Percentiles rank a stretch among this genome's conserved stretches.
These are phyloP conservation scores for Trifolium repens DNA, from an alignment of 306 rosid species.

Conservation along the genomic window DNA sequence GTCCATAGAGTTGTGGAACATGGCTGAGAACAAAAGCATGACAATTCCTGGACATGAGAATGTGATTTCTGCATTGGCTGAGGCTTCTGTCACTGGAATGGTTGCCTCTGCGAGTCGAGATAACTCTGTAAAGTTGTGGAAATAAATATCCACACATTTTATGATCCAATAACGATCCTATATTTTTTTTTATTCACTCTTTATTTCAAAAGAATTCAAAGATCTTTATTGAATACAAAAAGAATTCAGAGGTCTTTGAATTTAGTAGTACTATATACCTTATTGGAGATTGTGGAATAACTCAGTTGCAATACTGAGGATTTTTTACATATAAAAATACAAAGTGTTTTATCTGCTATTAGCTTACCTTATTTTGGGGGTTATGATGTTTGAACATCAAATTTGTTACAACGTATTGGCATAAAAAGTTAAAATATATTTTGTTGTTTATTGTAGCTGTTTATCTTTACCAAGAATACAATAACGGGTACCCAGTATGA, in stretches of 20 bases:
- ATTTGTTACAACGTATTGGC: no score
- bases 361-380: slow-evolving; percentile 33
- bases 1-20: slow-evolving; percentile 60
- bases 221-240: slow-evolving; percentile 35
- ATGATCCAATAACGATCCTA: slow-evolving; percentile 26
- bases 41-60: slow-evolving; percentile 51
- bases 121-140: slow-evolving; percentile 55
- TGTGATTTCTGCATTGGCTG: slow-evolving; percentile 56
- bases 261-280: not conserved
- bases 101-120: slow-evolving; percentile 66
- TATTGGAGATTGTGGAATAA: no score
- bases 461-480: no score
- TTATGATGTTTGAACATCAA: no score
- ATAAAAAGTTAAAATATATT: no score
- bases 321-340: not conserved
- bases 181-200: slow-evolving; percentile 25
- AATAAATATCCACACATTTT: slow-evolving; percentile 27
- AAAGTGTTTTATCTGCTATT: slow-evolving; percentile 5
- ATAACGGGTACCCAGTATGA: no score
- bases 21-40: slow-evolving; percentile 59
- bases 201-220: slow-evolving; percentile 30
- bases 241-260: slow-evolving; percentile 33
- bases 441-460: no score
- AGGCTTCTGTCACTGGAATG: slow-evolving; percentile 55
- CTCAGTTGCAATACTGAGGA: no score